Conservation (phyloP, 352 stramenopile genomes). For the Halophytophthora batemanensis region DNA sequence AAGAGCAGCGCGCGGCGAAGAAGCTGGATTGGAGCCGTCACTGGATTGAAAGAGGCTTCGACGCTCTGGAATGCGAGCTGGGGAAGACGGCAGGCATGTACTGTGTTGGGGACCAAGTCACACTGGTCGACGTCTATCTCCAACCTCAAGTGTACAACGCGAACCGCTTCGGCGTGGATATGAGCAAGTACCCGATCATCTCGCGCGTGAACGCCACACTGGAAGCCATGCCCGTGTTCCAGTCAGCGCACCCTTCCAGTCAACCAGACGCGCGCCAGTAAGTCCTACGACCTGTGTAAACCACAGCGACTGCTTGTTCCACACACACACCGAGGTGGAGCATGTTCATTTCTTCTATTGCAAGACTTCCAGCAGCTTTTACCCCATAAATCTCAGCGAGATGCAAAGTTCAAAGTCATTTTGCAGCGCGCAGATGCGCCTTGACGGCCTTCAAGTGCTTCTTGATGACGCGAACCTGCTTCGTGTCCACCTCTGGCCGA, state of each 20-base stretch:
- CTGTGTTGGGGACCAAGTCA: conserved; percentile 77
- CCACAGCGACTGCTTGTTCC: too few relatives aligned
- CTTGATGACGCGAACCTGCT: conserved; percentile 47
- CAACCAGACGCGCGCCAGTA: conserved; percentile 64
- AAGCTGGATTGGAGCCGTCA: conserved; percentile 49
- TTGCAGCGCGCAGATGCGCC: conserved; percentile 29
- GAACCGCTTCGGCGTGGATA: conserved; percentile 84
- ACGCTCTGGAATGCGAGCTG: conserved; percentile 73
- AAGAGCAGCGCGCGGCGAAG: conserved; percentile 50
- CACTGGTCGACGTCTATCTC: conserved; percentile 88
- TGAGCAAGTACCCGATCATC: conserved; percentile 88
- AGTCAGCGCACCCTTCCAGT: conserved; percentile 69
- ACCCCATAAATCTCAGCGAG: too few relatives aligned
- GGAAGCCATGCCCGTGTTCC: conserved; percentile 74
- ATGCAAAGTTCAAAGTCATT: conserved; percentile 4
- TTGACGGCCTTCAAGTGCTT: conserved; percentile 45
- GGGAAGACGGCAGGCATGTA: conserved; percentile 50
- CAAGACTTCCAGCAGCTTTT: too few relatives aligned
- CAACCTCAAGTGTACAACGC: conserved; percentile 94
- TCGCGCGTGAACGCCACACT: conserved; percentile 67
- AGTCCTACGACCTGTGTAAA: neutral
- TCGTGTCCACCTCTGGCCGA: conserved; percentile 29
- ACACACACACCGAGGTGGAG: too few relatives aligned
- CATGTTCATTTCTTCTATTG: too few relatives aligned
- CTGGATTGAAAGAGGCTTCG: conserved; percentile 84